Evolutionary conservation across 805 yeast genomes (phyloP).

Genomic region (Tetrapisispora pingtungensis): DNA sequence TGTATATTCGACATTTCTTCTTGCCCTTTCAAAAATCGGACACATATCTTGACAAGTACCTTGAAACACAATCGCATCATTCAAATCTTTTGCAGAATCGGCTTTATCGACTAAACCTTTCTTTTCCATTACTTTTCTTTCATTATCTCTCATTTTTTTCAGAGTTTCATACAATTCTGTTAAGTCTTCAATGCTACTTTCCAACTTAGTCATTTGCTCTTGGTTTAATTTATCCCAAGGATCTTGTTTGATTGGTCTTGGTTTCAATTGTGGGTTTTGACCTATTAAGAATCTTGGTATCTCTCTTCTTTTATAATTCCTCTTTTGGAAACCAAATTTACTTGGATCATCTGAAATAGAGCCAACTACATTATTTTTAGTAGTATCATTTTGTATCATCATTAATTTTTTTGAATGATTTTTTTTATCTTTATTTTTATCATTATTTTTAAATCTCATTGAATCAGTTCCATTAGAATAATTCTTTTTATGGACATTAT

Average conservation of each 20-base stretch:
- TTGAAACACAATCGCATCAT: conserved; percentile 75
- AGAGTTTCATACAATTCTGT: conserved; percentile 69
- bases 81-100: conserved; percentile 68
- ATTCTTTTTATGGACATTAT: not conserved
- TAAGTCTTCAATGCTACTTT: conserved; percentile 42
- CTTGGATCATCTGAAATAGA: conserved; percentile 17
- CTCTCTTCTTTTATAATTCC: conserved; percentile 17
- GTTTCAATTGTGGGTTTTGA: conserved; percentile 30
- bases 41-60: conserved; percentile 95
- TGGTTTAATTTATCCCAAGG: conserved; percentile 77
- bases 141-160: conserved; percentile 62
- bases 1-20: conserved; percentile 80
- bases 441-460: not conserved
- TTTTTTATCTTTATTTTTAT: not conserved
- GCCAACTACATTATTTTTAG: conserved; percentile 12
- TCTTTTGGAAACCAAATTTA: conserved; percentile 13
- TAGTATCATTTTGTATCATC: conserved; percentile 1
- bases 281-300: conserved; percentile 31
- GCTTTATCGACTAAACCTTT: conserved; percentile 81
- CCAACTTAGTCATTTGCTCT: conserved; percentile 43
- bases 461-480: not conserved
- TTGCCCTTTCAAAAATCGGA: conserved; percentile 82
- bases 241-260: conserved; percentile 29
- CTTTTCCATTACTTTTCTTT: conserved; percentile 68
- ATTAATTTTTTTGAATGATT: conserved; percentile 1